Conservation (phyloP, 164 flowering plant genomes). For the Vitis labrusca region DNA sequence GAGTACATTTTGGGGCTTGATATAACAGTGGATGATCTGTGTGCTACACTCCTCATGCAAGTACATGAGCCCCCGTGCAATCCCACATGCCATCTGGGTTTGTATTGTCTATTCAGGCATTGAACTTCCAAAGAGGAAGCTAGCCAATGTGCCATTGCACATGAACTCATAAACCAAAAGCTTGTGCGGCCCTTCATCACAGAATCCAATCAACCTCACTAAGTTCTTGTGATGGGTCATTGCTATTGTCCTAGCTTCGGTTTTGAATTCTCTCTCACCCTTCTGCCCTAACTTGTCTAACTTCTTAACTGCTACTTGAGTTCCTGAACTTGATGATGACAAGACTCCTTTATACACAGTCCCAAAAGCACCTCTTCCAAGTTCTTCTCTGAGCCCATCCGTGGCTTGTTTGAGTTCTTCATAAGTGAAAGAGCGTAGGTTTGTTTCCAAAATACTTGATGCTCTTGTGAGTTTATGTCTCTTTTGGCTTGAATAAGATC, state of each 20-base stretch:
- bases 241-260: constrained; percentile 18
- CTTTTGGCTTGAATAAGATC: not conserved
- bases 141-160: constrained; percentile 10
- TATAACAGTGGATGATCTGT: constrained; percentile 20
- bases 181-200: constrained; percentile 10
- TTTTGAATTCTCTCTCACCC: constrained; percentile 19
- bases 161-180: constrained; percentile 21
- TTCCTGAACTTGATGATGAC: not conserved
- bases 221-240: constrained; percentile 23
- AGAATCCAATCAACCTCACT: constrained; percentile 13
- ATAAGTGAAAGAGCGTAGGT: constrained; percentile 11
- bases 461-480: not conserved
- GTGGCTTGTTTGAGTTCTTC: constrained; percentile 17
- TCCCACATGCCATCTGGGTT: constrained; percentile 1
- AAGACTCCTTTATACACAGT: constrained; percentile 20
- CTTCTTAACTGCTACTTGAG: constrained; percentile 21
- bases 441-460: not conserved
- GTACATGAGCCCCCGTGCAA: constrained; percentile 17
- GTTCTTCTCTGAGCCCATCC: constrained; percentile 17
- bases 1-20: constrained; percentile 5
- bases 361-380: constrained; percentile 22
- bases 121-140: constrained; percentile 8
- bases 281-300: constrained; percentile 6
- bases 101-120: constrained; percentile 13
- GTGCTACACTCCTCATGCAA: constrained; percentile 21